Evolutionary conservation across 2,329 filamentous ascomycete species (phyloP), one percentile per base, ranked within the genome.

Genomic region (Hypoxylon sp.): DNA sequence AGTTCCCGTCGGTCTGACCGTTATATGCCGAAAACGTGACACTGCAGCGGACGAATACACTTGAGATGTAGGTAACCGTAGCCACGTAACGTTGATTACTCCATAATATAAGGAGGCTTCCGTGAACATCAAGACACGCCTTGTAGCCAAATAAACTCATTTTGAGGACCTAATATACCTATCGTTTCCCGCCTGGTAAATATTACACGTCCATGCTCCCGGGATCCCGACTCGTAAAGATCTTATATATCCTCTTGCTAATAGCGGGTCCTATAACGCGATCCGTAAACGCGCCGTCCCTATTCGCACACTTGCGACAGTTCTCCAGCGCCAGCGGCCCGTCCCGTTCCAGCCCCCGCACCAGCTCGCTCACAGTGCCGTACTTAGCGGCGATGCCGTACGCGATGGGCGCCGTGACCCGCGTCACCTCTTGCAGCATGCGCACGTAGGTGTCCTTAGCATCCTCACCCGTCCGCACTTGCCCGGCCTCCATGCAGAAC

Each of bases 401-500:
- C 0, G 92, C 92, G 73, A 93, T 88, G 0, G 90, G 87, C 0
- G 89, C 86, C 5, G 93, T 94, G 14, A 95, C 85, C 14, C 91
- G 87, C 13, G 84, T 84, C 43, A 94, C 87, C 79, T 94, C 90
- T 78, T 93, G 90, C 55, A 96, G 80, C 91, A 95, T 93, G 70
- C 88, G 87, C 48, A 89, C 82, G 69, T 91, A 95, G 0, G 89
- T 93, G 73, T 94, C 92, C 5, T 81, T 77, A 1, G 85, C 80
- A 46, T 88, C 86, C 28, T 91, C 87, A 28, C 92, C 92, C 0
- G 89, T 87, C 60, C 87, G 88, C 45, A 95, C 90, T 79, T 95
- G 92, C 0, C 92, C 92, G 0, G 84, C 82, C 58, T 93, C 91
- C 90, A 94, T 94, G 79, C 92, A 94, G 77, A 95, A 95, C 0